Percentiles rank a stretch among this genome's conserved stretches.
These are phyloP conservation scores for Ehretia macrophylla DNA, from an alignment of 257 asterid species.

Conservation along the genomic window DNA sequence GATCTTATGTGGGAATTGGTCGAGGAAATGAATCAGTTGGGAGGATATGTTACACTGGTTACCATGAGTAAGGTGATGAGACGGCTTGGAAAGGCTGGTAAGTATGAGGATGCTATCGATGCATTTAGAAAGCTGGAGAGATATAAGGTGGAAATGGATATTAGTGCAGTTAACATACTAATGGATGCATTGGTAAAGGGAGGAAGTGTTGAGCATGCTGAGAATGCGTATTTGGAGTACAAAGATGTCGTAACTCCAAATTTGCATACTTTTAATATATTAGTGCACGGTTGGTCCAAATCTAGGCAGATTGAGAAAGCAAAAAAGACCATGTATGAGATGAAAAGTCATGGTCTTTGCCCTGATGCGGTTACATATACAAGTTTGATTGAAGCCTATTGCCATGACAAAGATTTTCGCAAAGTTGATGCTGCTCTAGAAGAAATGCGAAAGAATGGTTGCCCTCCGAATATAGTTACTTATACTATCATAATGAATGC, in stretches of 20 bases:
- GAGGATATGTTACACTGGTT: constrained; percentile 41
- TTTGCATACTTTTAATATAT: constrained; percentile 51
- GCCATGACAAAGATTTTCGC: constrained; percentile 75
- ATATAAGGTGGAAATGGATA: constrained; percentile 46
- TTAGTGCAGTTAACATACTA: constrained; percentile 38
- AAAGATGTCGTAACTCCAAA: constrained; percentile 44
- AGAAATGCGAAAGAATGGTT: constrained; percentile 55
- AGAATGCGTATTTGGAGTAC: constrained; percentile 36
- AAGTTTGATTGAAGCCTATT: constrained; percentile 52
- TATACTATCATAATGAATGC: constrained; percentile 62
- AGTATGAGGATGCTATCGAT: constrained; percentile 55
- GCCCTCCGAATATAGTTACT: constrained; percentile 53
- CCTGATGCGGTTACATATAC: constrained; percentile 66
- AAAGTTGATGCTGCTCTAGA: constrained; percentile 51
- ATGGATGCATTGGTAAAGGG: constrained; percentile 62
- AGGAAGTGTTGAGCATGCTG: constrained; percentile 77
- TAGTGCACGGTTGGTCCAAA: constrained; percentile 84
- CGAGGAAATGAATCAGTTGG: constrained; percentile 60
- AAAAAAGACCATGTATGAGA: constrained; percentile 37
- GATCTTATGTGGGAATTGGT: constrained; percentile 68
- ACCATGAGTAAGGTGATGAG: constrained; percentile 64
- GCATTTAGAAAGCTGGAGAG: constrained; percentile 40
- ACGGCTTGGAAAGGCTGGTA: constrained; percentile 66
- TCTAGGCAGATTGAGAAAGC: constrained; percentile 69
- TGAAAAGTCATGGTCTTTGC: constrained; percentile 49